Base-by-base conservation (phyloP, 495 filamentous ascomycete species). In the Talaromyces trachyspermus region DNA sequence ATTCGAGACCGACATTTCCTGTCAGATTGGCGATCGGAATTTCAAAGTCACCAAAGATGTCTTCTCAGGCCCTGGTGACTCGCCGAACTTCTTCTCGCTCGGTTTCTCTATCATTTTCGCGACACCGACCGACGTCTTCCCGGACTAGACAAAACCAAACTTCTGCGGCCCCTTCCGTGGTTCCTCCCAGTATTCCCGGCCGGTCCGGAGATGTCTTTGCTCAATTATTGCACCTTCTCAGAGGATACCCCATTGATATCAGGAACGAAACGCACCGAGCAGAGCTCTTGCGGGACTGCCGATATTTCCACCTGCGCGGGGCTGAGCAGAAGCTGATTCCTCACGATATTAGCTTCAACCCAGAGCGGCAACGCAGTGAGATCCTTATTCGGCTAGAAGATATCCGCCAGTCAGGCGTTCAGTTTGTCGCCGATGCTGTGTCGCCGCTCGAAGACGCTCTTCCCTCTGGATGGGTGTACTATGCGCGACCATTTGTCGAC, bases 31-130 rank as follows among this genome's bases (percentile, higher is more conserved):
- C 46, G 79, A 84, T 45, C 78, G 74, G 18, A 77, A 88, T 54
- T 98, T 98, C 64, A 85, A 88, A 54, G 88, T 98, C 43, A 85
- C 91, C 3, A 83, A 89, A 24, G 88, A 95, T 54, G 75, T 95
- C 49, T 95, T 98, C 65, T 83, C 80, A 9, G 71, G 73, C 19
- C 87, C 86, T 9, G 91, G 92, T 4, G 88, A 98, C 63, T 81
- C 80, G 23, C 89, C 89, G 5, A 98, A 98, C 64, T 98, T 90
- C 76, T 98, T 98, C 71, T 81, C 88, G 5, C 77, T 98, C 5
- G 91, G 91, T 43, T 95, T 95, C 58, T 83, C 83, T 9, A 79
- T 89, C 58, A 95, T 95, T 71, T 94, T 96, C 66, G 79, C 81
- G 20, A 80, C 80, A 1, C 86, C 86, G 2, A 68, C 77, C 83